phyloP scores from a whole-genome alignment of 2,329 filamentous ascomycete genomes.

The Phaeosphaeriaceae sp. region DNA sequence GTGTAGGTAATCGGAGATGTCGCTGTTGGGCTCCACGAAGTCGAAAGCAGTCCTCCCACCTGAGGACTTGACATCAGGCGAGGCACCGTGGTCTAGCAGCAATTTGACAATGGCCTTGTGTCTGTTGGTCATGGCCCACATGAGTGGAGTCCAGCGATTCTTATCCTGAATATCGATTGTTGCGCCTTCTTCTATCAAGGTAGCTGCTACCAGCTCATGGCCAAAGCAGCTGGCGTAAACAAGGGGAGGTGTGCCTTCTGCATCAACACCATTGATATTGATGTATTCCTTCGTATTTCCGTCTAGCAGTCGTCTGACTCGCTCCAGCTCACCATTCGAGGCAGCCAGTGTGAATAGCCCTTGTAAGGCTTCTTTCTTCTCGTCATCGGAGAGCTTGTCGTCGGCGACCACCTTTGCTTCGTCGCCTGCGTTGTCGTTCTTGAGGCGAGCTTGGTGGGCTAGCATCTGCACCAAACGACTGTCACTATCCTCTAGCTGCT shows the following conservation, averaged over 20 bases:
- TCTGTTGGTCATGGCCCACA: conserved; percentile 99
- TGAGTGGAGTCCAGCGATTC: conserved; percentile 96
- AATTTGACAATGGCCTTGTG: conserved; percentile 96
- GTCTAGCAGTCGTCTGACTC: conserved; percentile 75
- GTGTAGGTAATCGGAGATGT: conserved; percentile 94
- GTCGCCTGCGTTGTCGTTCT: conserved; percentile 70
- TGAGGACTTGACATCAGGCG: conserved; percentile 93
- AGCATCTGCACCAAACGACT: conserved; percentile 93
- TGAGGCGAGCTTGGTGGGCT: conserved; percentile 87
- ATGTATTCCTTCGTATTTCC: conserved; percentile 78
- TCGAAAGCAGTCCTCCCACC: conserved; percentile 94
- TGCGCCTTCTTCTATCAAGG: conserved; percentile 82
- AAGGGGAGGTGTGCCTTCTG: conserved; percentile 93
- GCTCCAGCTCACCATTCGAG: conserved; percentile 89
- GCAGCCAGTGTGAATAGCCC: conserved; percentile 92
- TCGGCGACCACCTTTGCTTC: conserved; percentile 81
- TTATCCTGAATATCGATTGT: conserved; percentile 92
- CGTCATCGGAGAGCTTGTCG: conserved; percentile 72
- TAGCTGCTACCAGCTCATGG: conserved; percentile 85
- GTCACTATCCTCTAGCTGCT: conserved; percentile 75
- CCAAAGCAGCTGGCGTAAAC: conserved; percentile 99
- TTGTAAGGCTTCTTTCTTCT: conserved; percentile 84
- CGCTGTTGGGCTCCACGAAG: conserved; percentile 92
- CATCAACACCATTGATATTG: conserved; percentile 85
- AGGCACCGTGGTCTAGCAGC: conserved; percentile 89